Conservation (phyloP, 1,284 basidiomycete species). For the Tilletia horrida region DNA sequence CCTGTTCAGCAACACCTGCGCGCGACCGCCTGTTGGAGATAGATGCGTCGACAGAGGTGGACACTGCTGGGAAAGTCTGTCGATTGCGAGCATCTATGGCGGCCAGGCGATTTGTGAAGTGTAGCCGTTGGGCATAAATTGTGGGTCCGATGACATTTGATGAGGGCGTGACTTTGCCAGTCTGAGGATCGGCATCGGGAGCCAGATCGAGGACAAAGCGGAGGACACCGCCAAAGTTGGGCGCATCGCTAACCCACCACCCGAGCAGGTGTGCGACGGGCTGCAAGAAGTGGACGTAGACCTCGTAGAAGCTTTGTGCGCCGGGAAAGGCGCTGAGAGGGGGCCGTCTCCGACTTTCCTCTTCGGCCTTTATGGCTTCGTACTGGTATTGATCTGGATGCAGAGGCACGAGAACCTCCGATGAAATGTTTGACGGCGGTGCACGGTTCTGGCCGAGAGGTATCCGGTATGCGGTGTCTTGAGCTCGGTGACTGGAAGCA, state of each 20-base stretch:
- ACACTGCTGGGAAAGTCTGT: conserved; percentile 1
- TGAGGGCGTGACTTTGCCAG: neutral
- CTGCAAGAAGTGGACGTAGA: conserved; percentile 28
- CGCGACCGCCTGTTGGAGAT: neutral
- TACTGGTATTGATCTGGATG: conserved; percentile 3
- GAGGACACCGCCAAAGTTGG: conserved; percentile 32
- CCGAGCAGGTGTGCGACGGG: conserved; percentile 28
- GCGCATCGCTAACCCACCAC: conserved; percentile 36
- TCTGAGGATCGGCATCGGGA: neutral
- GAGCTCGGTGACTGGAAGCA: neutral
- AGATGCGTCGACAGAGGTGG: conserved; percentile 15
- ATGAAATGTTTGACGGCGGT: neutral
- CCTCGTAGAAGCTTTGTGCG: conserved; percentile 28
- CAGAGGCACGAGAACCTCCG: neutral
- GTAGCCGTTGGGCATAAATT: conserved; percentile 31
- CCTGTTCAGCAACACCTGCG: too few species aligned
- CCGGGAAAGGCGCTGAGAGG: conserved; percentile 23
- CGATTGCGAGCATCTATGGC: conserved; percentile 27
- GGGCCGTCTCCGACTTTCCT: neutral
- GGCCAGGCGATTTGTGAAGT: conserved; percentile 32
- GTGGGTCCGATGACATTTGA: conserved; percentile 21
- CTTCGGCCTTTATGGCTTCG: neutral
- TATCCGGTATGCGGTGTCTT: neutral
- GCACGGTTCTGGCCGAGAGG: neutral
- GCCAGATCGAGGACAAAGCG: conserved; percentile 29